These are phyloP conservation scores for Diplocarpon mali DNA, from an alignment of 2,329 filamentous ascomycete species.

Conservation along the genomic window DNA sequence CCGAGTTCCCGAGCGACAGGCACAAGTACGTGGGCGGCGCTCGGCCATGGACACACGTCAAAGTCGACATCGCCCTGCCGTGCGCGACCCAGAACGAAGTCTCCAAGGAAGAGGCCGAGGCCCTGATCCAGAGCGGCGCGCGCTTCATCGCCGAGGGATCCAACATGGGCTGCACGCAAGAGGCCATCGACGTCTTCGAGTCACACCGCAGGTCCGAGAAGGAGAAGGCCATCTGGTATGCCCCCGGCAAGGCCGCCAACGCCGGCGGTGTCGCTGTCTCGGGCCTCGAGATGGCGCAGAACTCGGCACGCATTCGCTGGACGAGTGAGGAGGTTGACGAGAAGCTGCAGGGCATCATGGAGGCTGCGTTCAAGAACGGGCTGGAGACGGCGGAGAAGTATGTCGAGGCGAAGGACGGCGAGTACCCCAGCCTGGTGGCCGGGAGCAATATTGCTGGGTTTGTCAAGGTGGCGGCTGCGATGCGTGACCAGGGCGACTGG, in stretches of 20 bases:
- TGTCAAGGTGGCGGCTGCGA: conserved; percentile 87
- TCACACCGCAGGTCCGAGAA: conserved; percentile 60
- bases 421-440: conserved; percentile 81
- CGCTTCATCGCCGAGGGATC: conserved; percentile 90
- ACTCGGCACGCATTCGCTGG: conserved; percentile 80
- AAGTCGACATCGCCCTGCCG: conserved; percentile 84
- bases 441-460: conserved; percentile 97
- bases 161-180: conserved; percentile 98
- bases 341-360: conserved; percentile 91
- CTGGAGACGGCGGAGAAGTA: conserved; percentile 85
- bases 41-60: conserved; percentile 83
- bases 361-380: conserved; percentile 82
- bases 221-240: conserved; percentile 76
- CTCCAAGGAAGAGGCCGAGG: conserved; percentile 77
- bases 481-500: conserved; percentile 97
- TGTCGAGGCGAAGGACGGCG: conserved; percentile 64
- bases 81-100: conserved; percentile 98
- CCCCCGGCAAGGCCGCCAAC: conserved; percentile 93
- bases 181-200: conserved; percentile 90
- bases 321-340: conserved; percentile 79
- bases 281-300: conserved; percentile 98
- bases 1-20: conserved; percentile 57
- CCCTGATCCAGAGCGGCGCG: conserved; percentile 63
- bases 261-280: conserved; percentile 95
- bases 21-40: conserved; percentile 83